Evolutionary conservation across 768 basidiomycete genomes (phyloP).

Genomic region (Agaricus sinodeliciosus): DNA sequence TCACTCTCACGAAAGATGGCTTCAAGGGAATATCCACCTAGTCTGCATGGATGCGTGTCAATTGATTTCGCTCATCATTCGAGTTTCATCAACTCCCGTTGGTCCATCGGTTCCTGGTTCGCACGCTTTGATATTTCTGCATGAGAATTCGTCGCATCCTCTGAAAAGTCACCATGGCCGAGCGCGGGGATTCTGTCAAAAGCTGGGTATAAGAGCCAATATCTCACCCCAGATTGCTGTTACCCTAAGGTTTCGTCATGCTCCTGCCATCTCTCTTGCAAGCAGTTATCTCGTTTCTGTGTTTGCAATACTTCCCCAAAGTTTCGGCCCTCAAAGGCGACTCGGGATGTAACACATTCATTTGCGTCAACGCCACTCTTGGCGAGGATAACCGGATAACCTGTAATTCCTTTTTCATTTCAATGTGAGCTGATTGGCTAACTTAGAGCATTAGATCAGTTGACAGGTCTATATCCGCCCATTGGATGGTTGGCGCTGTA

Average conservation of each 20-base stretch:
- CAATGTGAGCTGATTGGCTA: too few relatives aligned
- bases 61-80: conserved; percentile 11
- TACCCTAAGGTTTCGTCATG: conserved; percentile 3
- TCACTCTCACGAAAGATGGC: conserved; percentile 7
- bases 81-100: conserved; percentile 20
- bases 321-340: conserved; percentile 32
- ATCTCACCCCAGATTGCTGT: neutral
- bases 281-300: conserved; percentile 11
- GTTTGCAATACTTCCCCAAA: conserved; percentile 17
- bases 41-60: conserved; percentile 6
- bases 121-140: conserved; percentile 2
- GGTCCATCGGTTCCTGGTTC: conserved; percentile 8
- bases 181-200: too few relatives aligned
- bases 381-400: conserved; percentile 30
- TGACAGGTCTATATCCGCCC: conserved; percentile 31
- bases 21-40: conserved; percentile 8
- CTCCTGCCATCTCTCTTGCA: conserved; percentile 12
- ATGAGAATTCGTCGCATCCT: conserved; percentile 1
- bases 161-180: too few relatives aligned
- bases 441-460: conserved; percentile 11
- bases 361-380: conserved; percentile 45
- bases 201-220: conserved; percentile 4
- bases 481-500: conserved; percentile 53
- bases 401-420: conserved; percentile 27
- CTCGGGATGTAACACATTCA: conserved; percentile 32